Base-by-base conservation (phyloP, 2,329 filamentous ascomycete genomes). In the Penicillium paneum region DNA sequence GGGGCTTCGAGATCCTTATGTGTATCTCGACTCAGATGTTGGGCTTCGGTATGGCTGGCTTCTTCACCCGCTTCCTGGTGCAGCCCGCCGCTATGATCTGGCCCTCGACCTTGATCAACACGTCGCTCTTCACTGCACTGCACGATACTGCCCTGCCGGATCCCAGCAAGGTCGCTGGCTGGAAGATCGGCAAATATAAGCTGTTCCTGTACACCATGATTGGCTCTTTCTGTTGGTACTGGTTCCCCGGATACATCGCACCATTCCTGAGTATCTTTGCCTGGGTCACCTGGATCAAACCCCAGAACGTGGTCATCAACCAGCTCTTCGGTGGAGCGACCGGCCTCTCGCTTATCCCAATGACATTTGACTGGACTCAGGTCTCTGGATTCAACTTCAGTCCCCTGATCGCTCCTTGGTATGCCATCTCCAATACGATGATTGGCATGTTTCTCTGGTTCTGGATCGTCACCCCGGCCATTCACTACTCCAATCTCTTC, bases 361-460 rank as follows among this genome's bases (percentile, higher is more conserved):
- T 65, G 48, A 60, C 62, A 12, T 89, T 91, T 65, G 88, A 91
- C 74, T 90, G 88, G 87, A 87, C 85, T 5, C 85, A 89, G 62
- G 80, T 90, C 49, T 80, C 85, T 3, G 88, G 86, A 43, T 90
- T 83, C 57, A 77, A 88, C 48, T 82, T 83, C 29, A 88, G 84
- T 10, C 87, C 87, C 19, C 72, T 90, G 35, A 86, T 89, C 46
- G 82, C 86, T 3, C 87, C 87, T 5, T 90, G 86, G 84, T 83
- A 86, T 67, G 87, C 86, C 8, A 90, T 90, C 59, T 86, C 84
- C 54, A 91, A 91, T 66, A 89, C 85, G 0, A 69, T 88, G 38
- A 82, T 89, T 32, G 87, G 87, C 15, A 81, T 89, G 28, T 76
- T 88, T 1, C 26, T 81, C 1, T 89, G 88, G 66, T 89, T 83